A percentile compares a stretch with the other conserved stretches of the same genome.
phyloP scores from a whole-genome alignment of 305 asterid genomes.

The Solanum hybrid region DNA sequence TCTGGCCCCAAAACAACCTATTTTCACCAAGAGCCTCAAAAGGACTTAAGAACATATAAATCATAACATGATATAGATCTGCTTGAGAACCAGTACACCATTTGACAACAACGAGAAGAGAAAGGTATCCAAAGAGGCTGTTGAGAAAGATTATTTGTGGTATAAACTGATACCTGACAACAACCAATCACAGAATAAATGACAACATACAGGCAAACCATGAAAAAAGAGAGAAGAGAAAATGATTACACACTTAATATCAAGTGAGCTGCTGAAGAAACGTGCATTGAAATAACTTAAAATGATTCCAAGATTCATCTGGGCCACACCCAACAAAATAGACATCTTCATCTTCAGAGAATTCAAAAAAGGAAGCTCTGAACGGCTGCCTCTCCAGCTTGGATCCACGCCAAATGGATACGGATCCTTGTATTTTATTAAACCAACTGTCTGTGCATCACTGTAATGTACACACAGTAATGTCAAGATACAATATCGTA shows the following conservation, averaged over 20 bases:
- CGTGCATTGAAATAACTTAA: slow-evolving; percentile 83
- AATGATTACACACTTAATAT: slow-evolving; percentile 52
- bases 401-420: slow-evolving; percentile 99
- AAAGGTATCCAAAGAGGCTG: slow-evolving; percentile 94
- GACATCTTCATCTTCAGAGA: slow-evolving; percentile 98
- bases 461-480: slow-evolving; percentile 36
- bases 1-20: slow-evolving; percentile 84
- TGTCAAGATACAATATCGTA: neutral
- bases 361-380: slow-evolving; percentile 95
- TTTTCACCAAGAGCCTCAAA: slow-evolving; percentile 87
- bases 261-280: slow-evolving; percentile 61
- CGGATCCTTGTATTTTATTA: slow-evolving; percentile 59
- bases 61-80: slow-evolving; percentile 97
- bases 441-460: slow-evolving; percentile 61
- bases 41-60: slow-evolving; percentile 97
- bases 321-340: slow-evolving; percentile 77
- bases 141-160: slow-evolving; percentile 92
- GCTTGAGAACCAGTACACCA: slow-evolving; percentile 98
- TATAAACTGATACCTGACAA: slow-evolving; percentile 81
- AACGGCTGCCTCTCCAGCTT: slow-evolving; percentile 97
- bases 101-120: slow-evolving; percentile 71
- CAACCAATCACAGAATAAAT: slow-evolving; percentile 21
- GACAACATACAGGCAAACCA: slow-evolving; percentile 5
- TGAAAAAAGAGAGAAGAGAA: slow-evolving; percentile 5
- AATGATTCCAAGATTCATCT: slow-evolving; percentile 89